Evolutionary conservation across 164 flowering plant species (phyloP).

Genomic region (Pachysandra terminalis): DNA sequence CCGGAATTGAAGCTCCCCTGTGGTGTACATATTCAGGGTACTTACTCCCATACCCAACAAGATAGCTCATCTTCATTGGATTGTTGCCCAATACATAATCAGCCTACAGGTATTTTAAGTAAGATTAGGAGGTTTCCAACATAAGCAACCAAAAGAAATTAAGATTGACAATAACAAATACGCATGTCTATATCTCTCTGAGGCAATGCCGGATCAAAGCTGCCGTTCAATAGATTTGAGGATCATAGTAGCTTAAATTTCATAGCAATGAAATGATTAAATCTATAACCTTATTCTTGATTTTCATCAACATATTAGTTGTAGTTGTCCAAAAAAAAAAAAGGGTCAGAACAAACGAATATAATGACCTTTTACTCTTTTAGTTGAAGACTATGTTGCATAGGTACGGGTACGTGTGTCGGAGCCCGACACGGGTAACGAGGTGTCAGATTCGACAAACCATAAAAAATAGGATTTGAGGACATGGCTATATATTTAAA

Average conservation of each 20-base stretch:
- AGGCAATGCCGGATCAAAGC: not conserved
- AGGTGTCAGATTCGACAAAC: no score
- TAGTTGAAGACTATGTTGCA: no score
- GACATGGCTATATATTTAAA: no score
- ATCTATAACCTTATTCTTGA: not conserved
- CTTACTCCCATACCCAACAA: slow-evolving; percentile 78
- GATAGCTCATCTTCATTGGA: slow-evolving; percentile 76
- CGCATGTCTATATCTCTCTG: not conserved
- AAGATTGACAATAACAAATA: not conserved
- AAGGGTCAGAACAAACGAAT: no score
- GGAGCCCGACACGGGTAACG: no score
- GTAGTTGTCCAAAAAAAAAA: no score
- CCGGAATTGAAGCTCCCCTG: slow-evolving; percentile 95
- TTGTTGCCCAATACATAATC: slow-evolving; percentile 88
- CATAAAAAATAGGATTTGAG: no score
- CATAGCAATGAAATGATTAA: not conserved
- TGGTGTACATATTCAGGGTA: slow-evolving; percentile 84
- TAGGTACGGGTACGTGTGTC: no score
- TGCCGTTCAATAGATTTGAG: not conserved
- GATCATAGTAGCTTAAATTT: not conserved
- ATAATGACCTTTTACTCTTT: no score
- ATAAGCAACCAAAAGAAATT: not conserved
- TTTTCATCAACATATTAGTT: no score
- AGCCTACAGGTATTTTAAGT: slow-evolving; percentile 36
- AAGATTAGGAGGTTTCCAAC: not conserved